Conservation (phyloP, 1,284 basidiomycete genomes). For the Lignosus rhinocerotis region DNA sequence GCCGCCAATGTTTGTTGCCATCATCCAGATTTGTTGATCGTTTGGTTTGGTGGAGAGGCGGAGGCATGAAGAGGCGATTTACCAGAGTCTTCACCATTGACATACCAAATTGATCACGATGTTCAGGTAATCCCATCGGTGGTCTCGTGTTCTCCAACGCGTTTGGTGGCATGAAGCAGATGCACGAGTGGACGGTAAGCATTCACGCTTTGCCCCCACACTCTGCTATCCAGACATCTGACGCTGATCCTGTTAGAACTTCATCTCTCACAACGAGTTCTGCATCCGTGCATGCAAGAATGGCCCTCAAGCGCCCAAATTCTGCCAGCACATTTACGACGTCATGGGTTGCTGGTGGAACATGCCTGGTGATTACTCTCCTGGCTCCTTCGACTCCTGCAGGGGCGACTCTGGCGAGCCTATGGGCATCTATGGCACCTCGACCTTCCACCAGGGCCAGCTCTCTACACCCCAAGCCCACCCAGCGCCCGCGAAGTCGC, state of each 20-base stretch:
- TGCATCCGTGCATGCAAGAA: constrained; percentile 76
- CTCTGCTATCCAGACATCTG: neutral
- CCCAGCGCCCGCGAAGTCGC: constrained; percentile 53
- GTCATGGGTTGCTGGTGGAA: constrained; percentile 67
- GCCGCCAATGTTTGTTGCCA: too few relatives aligned
- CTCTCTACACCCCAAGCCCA: constrained; percentile 60
- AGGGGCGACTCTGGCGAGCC: constrained; percentile 53
- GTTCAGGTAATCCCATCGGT: constrained; percentile 62
- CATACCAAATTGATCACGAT: constrained; percentile 7
- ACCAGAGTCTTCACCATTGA: constrained; percentile 4
- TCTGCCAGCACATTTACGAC: constrained; percentile 73
- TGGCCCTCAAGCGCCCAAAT: constrained; percentile 53
- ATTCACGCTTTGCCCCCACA: neutral
- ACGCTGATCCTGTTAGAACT: constrained; percentile 41
- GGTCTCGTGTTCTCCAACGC: constrained; percentile 73
- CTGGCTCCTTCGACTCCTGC: constrained; percentile 63
- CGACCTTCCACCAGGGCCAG: constrained; percentile 68
- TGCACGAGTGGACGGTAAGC: constrained; percentile 67
- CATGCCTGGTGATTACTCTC: constrained; percentile 63
- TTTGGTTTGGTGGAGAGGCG: too few relatives aligned
- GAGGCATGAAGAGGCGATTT: too few relatives aligned
- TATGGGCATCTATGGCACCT: constrained; percentile 70
- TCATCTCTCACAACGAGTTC: constrained; percentile 59
- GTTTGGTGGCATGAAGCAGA: constrained; percentile 58
- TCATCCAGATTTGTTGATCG: too few relatives aligned